Conservation (phyloP, 495 filamentous ascomycete genomes). For the Tuber brumale region DNA sequence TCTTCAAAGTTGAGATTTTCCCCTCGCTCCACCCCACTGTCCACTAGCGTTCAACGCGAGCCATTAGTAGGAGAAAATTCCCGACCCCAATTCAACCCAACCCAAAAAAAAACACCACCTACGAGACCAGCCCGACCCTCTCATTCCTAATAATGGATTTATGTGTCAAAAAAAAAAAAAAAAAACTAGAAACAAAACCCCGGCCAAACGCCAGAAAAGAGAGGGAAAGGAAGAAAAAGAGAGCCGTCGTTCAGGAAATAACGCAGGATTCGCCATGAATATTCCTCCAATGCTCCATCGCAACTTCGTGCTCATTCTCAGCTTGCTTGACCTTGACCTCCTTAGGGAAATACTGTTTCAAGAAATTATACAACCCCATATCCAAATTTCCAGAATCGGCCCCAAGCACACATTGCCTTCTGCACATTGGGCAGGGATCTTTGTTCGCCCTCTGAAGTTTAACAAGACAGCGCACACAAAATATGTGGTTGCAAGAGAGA, state of each 20-base stretch:
- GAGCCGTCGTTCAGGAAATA: not conserved
- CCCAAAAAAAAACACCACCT: not conserved
- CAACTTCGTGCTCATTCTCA: slow-evolving; percentile 41
- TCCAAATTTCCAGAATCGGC: slow-evolving; percentile 61
- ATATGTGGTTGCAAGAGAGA: slow-evolving; percentile 58
- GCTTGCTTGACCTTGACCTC: slow-evolving; percentile 53
- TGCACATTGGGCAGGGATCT: slow-evolving; percentile 60
- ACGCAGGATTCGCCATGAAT: slow-evolving; percentile 21
- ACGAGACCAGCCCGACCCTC: not conserved
- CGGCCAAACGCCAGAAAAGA: not conserved
- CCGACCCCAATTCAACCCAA: not conserved
- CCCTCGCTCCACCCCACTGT: not conserved
- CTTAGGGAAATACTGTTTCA: slow-evolving; percentile 62
- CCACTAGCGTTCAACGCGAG: not conserved
- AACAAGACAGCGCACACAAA: slow-evolving; percentile 67
- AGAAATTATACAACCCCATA: slow-evolving; percentile 51
- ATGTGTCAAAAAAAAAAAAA: not conserved
- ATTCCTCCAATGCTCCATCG: slow-evolving; percentile 38
- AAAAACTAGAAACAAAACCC: not conserved
- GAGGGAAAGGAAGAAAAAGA: not conserved
- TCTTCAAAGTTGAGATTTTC: not conserved
- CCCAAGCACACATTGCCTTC: slow-evolving; percentile 53
- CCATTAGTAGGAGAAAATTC: not conserved
- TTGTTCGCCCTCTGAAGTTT: slow-evolving; percentile 59
- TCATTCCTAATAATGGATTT: not conserved